A percentile compares a stretch with the other conserved stretches of the same genome.
These are phyloP conservation scores for Uncinocarpus reesii DNA, from an alignment of 2,329 filamentous ascomycete genomes.

Conservation along the genomic window DNA sequence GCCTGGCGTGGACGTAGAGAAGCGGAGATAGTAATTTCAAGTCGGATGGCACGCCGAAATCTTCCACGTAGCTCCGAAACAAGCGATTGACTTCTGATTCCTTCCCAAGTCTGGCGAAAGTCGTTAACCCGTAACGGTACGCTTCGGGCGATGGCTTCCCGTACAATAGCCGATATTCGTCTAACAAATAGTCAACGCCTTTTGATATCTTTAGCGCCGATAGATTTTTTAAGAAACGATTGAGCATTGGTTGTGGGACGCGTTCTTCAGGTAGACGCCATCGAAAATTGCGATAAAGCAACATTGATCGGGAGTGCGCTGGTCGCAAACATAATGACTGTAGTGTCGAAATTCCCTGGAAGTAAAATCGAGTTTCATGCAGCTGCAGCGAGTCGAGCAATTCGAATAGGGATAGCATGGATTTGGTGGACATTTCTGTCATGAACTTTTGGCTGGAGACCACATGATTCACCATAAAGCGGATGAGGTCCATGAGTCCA, in stretches of 20 bases:
- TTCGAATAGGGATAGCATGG: slow-evolving; percentile 25
- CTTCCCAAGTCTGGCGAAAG: slow-evolving; percentile 41
- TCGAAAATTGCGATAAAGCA: slow-evolving; percentile 36
- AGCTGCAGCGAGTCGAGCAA: slow-evolving; percentile 21
- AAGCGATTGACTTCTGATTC: slow-evolving; percentile 35
- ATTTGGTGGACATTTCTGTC: slow-evolving; percentile 23
- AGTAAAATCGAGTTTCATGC: slow-evolving; percentile 23
- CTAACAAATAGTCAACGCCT: slow-evolving; percentile 33
- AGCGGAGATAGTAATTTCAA: slow-evolving; percentile 42
- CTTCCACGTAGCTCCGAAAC: slow-evolving; percentile 35
- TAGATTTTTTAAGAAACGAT: slow-evolving; percentile 22
- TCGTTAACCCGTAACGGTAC: slow-evolving; percentile 32
- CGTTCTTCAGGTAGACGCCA: slow-evolving; percentile 22
- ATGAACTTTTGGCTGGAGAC: slow-evolving; percentile 23
- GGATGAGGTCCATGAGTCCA: slow-evolving; percentile 14
- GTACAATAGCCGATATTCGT: slow-evolving; percentile 31
- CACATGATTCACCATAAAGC: slow-evolving; percentile 22
- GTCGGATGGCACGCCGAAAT: slow-evolving; percentile 29
- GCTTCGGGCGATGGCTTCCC: slow-evolving; percentile 24
- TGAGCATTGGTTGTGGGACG: slow-evolving; percentile 21
- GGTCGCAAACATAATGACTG: slow-evolving; percentile 23
- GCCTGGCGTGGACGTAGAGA: slow-evolving; percentile 60
- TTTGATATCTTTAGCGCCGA: slow-evolving; percentile 26
- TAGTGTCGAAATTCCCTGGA: slow-evolving; percentile 24
- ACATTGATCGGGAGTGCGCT: slow-evolving; percentile 24